A percentile compares a stretch with the other conserved stretches of the same genome.
Evolutionary conservation across 768 basidiomycete genomes (phyloP).

Genomic region (Pleurotus djamor): DNA sequence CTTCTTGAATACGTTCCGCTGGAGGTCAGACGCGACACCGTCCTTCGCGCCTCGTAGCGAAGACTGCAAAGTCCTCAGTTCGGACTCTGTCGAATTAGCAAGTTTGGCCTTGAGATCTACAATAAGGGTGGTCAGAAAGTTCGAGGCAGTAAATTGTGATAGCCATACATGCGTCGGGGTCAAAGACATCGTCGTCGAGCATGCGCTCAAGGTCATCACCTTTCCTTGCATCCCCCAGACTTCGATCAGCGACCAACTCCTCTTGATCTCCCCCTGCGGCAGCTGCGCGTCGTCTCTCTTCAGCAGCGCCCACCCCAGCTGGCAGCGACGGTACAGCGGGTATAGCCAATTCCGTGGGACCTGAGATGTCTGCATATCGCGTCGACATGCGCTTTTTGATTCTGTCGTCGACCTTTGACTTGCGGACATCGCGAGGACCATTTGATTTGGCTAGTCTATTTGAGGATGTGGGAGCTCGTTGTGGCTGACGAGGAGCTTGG

Average conservation of each 20-base stretch:
- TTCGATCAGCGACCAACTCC: conserved; percentile 43
- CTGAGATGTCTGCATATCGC: conserved; percentile 86
- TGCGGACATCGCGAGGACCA: conserved; percentile 40
- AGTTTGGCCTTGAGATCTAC: conserved; percentile 80
- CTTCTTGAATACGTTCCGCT: conserved; percentile 96
- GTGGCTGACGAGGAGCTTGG: conserved; percentile 39
- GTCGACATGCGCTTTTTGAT: conserved; percentile 97
- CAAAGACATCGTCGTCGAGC: conserved; percentile 78
- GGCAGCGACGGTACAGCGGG: conserved; percentile 63
- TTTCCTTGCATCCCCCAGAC: conserved; percentile 36
- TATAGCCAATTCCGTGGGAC: conserved; percentile 55
- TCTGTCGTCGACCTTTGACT: conserved; percentile 75
- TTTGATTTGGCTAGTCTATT: conserved; percentile 31
- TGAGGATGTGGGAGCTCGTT: conserved; percentile 16
- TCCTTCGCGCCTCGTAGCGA: conserved; percentile 70
- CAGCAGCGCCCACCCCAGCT: conserved; percentile 33
- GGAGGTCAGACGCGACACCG: conserved; percentile 76
- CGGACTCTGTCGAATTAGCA: conserved; percentile 86
- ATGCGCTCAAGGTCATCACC: conserved; percentile 57
- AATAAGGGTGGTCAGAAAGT: neutral
- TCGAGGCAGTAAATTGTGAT: conserved; percentile 7
- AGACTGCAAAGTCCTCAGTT: conserved; percentile 73
- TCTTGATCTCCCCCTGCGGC: conserved; percentile 34
- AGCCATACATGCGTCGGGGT: conserved; percentile 84
- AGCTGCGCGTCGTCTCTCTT: conserved; percentile 15